Percentiles rank a stretch among this genome's conserved stretches.
These are phyloP conservation scores for Gossypium laxum DNA, from an alignment of 441 rosid genomes.

Conservation along the genomic window DNA sequence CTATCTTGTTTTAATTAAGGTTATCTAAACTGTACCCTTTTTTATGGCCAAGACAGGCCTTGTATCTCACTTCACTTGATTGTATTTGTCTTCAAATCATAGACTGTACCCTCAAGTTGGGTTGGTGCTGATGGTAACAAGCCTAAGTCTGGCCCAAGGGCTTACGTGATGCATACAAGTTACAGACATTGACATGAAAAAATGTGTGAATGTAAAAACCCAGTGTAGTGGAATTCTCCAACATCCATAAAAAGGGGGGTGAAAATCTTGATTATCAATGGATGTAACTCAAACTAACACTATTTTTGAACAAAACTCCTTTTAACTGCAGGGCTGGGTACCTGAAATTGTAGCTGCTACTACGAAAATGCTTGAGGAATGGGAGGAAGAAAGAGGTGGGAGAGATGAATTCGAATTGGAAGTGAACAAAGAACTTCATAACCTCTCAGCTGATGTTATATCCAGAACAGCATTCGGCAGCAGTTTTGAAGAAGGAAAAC, in stretches of 20 bases:
- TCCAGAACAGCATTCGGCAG: constrained; percentile 80
- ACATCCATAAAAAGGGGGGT: not conserved
- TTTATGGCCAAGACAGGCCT: no score
- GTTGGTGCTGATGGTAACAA: no score
- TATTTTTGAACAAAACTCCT: not conserved
- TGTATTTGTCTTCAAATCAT: no score
- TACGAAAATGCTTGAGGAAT: constrained; percentile 37
- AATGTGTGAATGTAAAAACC: not conserved
- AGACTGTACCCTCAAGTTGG: no score
- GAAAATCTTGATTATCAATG: not conserved
- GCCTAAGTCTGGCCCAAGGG: not conserved
- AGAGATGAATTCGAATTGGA: constrained; percentile 59
- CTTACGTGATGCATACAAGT: not conserved
- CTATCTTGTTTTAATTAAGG: no score
- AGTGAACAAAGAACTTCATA: constrained; percentile 43
- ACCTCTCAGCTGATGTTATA: constrained; percentile 53
- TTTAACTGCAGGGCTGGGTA: constrained; percentile 49
- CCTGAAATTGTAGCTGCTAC: constrained; percentile 51
- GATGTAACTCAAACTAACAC: not conserved
- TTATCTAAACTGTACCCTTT: no score
- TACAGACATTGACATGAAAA: not conserved
- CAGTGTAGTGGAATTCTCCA: not conserved
- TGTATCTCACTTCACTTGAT: no score
- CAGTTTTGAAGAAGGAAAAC: constrained; percentile 64
- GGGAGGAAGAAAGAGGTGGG: constrained; percentile 52